Base-by-base conservation (phyloP, 108 stramenopile genomes). In the Mayamaea pseudoterrestris region DNA sequence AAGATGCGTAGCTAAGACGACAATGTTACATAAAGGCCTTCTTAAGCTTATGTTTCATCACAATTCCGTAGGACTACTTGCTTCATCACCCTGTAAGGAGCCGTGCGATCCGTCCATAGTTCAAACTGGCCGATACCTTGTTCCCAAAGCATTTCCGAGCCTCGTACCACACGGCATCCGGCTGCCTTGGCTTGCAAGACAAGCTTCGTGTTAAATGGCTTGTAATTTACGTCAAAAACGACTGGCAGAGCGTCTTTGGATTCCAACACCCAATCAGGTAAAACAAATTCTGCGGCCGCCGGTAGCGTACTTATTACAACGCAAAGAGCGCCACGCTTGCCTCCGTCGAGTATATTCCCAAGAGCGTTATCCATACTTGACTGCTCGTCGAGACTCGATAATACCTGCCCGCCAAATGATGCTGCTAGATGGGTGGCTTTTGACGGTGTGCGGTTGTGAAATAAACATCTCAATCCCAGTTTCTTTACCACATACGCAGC, bases 91-190 rank as follows among this genome's bases (percentile, higher is more conserved):
- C 60, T 65, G 57, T 74, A 78, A 0, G 98, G 95, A 9, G 98
- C 94, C 22, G 68, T 66, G 44, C 94, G 44, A 26, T 68, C 69
- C 2, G 89, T 91, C 96, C 98, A 97, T 29, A 93, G 55, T 60
- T 96, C 88, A 54, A 95, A 95, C 55, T 99, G 98, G 26, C 85
- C 92, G 2, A 96, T 73, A 21, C 96, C 98, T 64, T 99, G 98
- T 53, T 90, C 93, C 69, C 93, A 90, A 3, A 99, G 66, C 98
- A 99, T 97, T 55, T 96, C 95, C 0, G 94, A 94, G 9, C 98
- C 98, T 30, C 96, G 77, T 0, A 96, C 83, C 34, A 85, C 71
- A 20, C 60, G 60, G 45, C 83, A 92, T 16, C 81, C 87, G 5
- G 71, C 74, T 30, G 57, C 73, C 27, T 69, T 68, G 6, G 91